Evolutionary conservation across 1,284 basidiomycete species (phyloP).

Genomic region (Schizophyllum amplum): DNA sequence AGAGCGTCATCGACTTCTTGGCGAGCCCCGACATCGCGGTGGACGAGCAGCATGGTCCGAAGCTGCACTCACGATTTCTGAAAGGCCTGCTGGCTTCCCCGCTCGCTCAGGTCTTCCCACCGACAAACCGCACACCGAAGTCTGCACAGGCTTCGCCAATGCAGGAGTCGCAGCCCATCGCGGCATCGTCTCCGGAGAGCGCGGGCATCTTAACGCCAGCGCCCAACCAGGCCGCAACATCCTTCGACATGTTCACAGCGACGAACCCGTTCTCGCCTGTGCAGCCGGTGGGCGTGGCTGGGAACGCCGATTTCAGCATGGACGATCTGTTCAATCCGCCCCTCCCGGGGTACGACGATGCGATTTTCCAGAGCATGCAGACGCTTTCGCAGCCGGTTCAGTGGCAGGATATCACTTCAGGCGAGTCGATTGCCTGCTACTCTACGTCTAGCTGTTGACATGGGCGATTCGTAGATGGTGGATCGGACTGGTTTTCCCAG

Average conservation of each 20-base stretch:
- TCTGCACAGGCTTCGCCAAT: neutral
- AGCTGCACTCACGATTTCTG: constrained; percentile 68
- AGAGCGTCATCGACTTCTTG: constrained; percentile 57
- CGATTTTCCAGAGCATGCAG: neutral
- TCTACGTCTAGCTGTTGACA: too few species aligned
- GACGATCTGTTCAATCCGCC: constrained; percentile 5
- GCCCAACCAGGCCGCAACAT: neutral
- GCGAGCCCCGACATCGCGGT: constrained; percentile 58
- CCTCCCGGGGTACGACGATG: neutral
- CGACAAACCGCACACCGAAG: too few species aligned
- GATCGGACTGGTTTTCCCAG: neutral
- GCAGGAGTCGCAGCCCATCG: neutral
- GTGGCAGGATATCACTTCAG: constrained; percentile 9
- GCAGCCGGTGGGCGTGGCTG: neutral
- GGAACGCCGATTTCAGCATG: constrained; percentile 13
- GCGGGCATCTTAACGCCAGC: neutral
- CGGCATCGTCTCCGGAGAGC: neutral
- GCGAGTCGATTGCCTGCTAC: too few species aligned
- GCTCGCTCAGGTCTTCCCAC: neutral
- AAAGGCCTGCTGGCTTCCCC: constrained; percentile 44
- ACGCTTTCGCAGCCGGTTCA: neutral
- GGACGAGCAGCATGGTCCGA: constrained; percentile 70
- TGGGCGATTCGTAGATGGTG: too few species aligned
- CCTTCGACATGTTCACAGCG: neutral
- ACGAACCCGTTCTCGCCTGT: constrained; percentile 25